Evolutionary conservation across 1,139 yeast genomes (phyloP).

Genomic region (Suhomyces wounanorum): DNA sequence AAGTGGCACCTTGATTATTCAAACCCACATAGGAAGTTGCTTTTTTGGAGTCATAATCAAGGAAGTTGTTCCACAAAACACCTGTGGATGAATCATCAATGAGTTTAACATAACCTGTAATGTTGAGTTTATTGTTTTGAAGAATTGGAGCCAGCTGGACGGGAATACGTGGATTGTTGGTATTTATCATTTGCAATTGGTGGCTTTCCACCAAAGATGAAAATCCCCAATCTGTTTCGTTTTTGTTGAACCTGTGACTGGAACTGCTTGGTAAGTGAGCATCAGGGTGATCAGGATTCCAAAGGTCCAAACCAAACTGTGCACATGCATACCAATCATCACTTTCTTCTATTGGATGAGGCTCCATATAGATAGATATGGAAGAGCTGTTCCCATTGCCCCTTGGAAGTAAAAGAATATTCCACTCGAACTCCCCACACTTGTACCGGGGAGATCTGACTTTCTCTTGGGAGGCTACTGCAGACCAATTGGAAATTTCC

Average conservation of each 20-base stretch:
- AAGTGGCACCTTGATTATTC: constrained; percentile 96
- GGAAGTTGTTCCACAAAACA: constrained; percentile 86
- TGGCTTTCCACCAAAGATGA: constrained; percentile 69
- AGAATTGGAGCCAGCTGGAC: constrained; percentile 42
- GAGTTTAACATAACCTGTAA: constrained; percentile 76
- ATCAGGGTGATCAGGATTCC: constrained; percentile 75
- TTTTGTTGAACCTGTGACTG: constrained; percentile 72
- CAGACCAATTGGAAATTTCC: constrained; percentile 70
- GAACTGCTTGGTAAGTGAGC: constrained; percentile 67
- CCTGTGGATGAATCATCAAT: constrained; percentile 89
- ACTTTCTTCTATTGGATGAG: constrained; percentile 45
- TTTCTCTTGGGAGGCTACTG: constrained; percentile 45
- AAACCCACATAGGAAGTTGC: constrained; percentile 91
- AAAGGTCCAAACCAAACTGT: constrained; percentile 82
- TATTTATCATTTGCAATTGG: constrained; percentile 34
- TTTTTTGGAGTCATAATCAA: constrained; percentile 83
- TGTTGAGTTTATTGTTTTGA: constrained; percentile 59
- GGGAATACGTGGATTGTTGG: constrained; percentile 19
- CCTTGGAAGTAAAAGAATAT: constrained; percentile 72
- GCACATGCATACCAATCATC: constrained; percentile 83
- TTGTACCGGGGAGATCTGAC: constrained; percentile 56
- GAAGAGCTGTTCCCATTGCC: constrained; percentile 56
- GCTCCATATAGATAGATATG: constrained; percentile 66
- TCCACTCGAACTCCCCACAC: constrained; percentile 75
- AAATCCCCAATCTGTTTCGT: constrained; percentile 96